Base-by-base conservation (phyloP, 805 yeast genomes). In the Candida railenensis region DNA sequence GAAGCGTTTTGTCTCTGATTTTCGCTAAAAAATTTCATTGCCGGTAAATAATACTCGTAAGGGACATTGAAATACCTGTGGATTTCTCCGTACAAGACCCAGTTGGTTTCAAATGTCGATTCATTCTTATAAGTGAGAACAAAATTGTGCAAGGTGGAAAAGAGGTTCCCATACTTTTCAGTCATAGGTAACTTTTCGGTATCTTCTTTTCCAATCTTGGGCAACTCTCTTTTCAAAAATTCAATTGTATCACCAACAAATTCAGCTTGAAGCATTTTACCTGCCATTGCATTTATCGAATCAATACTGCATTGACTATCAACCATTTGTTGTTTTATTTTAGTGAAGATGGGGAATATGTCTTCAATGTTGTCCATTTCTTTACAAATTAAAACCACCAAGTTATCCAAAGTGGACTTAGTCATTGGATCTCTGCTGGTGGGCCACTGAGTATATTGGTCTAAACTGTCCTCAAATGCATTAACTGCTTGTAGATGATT, bases 1-100 rank as follows among this genome's bases (percentile, higher is more conserved):
- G 91, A 81, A 9, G 83, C 81, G 52, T 83, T 80, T 20, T 87
- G 81, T 32, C 86, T 66, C 22, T 71, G 73, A 14, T 76, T 63
- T 8, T 68, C 62, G 49, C 85, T 76, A 53, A 85, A 82, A 55
- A 75, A 77, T 51, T 73, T 63, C 69, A 87, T 75, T 2, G 83
- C 66, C 1, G 85, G 84, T 21, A 78, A 67, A 56, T 83, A 85
- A 3, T 78, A 66, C 3, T 82, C 83, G 52, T 65, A 77, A 0
- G 90, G 87, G 1, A 85, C 70, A 28, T 66, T 55, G 57, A 85
- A 83, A 44, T 77, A 74, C 52, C 74, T 68, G 54, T 78, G 78
- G 39, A 86, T 55, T 45, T 76, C 78, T 3, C 80, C 80, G 52
- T 82, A 85, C 3, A 85, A 63, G 4, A 73, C 73, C 85, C 81